phyloP scores from a whole-genome alignment of 495 filamentous ascomycete genomes.

The Diplogelasinospora grovesii region DNA sequence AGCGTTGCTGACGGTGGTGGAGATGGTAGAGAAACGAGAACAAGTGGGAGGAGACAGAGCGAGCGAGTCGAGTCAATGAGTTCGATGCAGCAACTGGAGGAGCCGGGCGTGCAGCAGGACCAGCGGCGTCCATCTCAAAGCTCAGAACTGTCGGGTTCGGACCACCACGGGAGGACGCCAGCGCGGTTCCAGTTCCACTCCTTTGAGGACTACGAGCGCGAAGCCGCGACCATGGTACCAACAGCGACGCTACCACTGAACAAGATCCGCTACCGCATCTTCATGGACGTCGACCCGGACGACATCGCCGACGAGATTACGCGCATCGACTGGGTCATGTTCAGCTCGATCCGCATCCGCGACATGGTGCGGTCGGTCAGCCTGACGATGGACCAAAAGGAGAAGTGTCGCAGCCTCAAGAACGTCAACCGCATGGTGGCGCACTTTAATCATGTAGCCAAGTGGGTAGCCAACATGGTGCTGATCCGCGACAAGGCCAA shows the following conservation, averaged over 20 bases:
- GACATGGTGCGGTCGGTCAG: slow-evolving; percentile 89
- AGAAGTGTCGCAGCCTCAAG: slow-evolving; percentile 69
- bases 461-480: slow-evolving; percentile 85
- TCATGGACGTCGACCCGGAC: slow-evolving; percentile 74
- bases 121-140: slow-evolving; percentile 41
- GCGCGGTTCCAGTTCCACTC: slow-evolving; percentile 49
- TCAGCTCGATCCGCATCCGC: slow-evolving; percentile 89
- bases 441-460: slow-evolving; percentile 93
- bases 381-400: slow-evolving; percentile 61
- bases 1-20: too few species aligned
- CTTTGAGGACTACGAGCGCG: slow-evolving; percentile 67
- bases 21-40: slow-evolving; percentile 14
- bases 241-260: slow-evolving; percentile 52
- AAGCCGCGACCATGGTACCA: slow-evolving; percentile 61
- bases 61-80: slow-evolving; percentile 38
- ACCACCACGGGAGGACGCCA: slow-evolving; percentile 5
- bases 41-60: slow-evolving; percentile 13
- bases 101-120: slow-evolving; percentile 17
- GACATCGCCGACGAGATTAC: slow-evolving; percentile 87
- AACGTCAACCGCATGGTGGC: slow-evolving; percentile 90
- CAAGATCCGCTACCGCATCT: slow-evolving; percentile 74
- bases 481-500: slow-evolving; percentile 93
- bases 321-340: slow-evolving; percentile 94
- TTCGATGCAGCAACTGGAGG: slow-evolving; percentile 39
- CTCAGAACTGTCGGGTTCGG: slow-evolving; percentile 36